These are phyloP conservation scores for Corchorus capsularis DNA, from an alignment of 345 rosid genomes.

Conservation along the genomic window DNA sequence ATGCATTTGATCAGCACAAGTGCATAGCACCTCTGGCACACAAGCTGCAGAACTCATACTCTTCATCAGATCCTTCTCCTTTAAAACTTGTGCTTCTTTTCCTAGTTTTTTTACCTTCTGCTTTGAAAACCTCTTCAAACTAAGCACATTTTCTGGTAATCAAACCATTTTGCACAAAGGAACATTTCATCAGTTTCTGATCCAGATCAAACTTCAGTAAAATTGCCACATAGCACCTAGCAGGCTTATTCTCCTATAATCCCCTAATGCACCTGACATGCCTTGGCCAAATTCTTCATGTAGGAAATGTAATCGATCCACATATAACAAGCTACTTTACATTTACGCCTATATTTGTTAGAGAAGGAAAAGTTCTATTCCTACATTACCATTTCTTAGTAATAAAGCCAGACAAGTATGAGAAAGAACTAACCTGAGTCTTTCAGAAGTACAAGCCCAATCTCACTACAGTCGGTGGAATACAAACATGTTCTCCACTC, in stretches of 20 bases:
- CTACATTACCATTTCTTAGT: background rate
- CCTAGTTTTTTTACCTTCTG: constrained; percentile 72
- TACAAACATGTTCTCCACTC: constrained; percentile 80
- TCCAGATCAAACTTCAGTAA: constrained; percentile 1
- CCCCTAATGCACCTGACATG: constrained; percentile 1
- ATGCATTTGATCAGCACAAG: constrained; percentile 61
- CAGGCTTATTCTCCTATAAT: background rate
- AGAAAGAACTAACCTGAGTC: constrained; percentile 55
- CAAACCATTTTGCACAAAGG: constrained; percentile 14
- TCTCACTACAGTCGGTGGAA: constrained; percentile 88
- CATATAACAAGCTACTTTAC: background rate
- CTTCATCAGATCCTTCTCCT: constrained; percentile 82
- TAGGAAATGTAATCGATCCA: background rate
- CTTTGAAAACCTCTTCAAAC: constrained; percentile 89
- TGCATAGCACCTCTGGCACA: constrained; percentile 70
- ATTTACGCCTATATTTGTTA: constrained; percentile 8
- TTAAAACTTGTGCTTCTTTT: constrained; percentile 83
- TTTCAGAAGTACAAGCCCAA: constrained; percentile 69
- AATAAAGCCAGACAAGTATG: background rate
- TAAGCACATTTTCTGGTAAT: constrained; percentile 57
- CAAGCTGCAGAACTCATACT: constrained; percentile 56
- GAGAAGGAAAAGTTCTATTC: background rate
- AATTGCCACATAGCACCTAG: constrained; percentile 3
- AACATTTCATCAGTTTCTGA: constrained; percentile 21
- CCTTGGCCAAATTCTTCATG: background rate